Evolutionary conservation across 192 early-diverging fungal genomes (phyloP).

Genomic region (Entomortierella lignicola): DNA sequence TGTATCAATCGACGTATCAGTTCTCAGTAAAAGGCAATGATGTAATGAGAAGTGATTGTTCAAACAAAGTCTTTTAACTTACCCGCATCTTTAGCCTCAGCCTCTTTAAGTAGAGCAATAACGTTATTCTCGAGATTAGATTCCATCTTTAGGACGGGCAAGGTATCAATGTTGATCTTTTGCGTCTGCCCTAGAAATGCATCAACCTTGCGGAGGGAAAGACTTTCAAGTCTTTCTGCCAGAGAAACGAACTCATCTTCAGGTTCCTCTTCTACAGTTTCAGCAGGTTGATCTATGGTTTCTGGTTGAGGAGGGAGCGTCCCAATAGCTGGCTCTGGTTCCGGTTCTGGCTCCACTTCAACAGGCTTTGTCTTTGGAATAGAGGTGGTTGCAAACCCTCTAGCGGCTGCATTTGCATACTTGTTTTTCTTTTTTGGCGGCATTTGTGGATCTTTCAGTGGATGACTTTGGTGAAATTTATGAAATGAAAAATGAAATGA

Average conservation of each 20-base stretch:
- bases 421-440: constrained; percentile 56
- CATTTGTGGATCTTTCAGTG: constrained; percentile 1
- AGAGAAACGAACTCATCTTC: constrained; percentile 50
- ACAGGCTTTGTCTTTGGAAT: constrained; percentile 47
- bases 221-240: constrained; percentile 42
- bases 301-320: neutral
- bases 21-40: no score
- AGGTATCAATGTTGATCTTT: constrained; percentile 42
- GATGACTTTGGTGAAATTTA: neutral
- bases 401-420: constrained; percentile 43
- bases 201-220: constrained; percentile 47
- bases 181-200: constrained; percentile 44
- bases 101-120: constrained; percentile 44
- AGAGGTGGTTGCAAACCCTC: constrained; percentile 52
- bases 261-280: constrained; percentile 15
- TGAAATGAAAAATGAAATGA: no score
- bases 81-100: constrained; percentile 45
- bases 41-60: neutral
- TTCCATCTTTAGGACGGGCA: constrained; percentile 54
- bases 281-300: neutral
- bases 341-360: constrained; percentile 11
- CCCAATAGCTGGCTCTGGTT: constrained; percentile 31
- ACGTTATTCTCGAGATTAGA: constrained; percentile 52
- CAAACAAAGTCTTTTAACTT: neutral
- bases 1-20: neutral